Evolutionary conservation across 225 moss, liverwort and hornwort genomes (phyloP).

Genomic region (Physcomitrium patens): DNA sequence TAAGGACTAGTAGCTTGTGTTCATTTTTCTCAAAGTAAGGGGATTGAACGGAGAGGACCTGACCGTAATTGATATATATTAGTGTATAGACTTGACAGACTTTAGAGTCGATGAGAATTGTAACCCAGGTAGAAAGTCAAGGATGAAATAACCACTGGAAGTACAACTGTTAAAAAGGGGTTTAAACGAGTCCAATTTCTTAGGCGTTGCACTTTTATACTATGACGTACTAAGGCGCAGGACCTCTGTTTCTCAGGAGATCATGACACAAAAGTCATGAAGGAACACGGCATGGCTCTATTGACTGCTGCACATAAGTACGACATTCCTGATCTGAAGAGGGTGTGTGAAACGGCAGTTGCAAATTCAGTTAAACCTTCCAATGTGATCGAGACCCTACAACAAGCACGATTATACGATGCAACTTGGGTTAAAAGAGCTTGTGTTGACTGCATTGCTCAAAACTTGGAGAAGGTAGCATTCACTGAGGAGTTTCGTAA

Average conservation of each 20-base stretch:
- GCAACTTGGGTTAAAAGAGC: conserved; percentile 67
- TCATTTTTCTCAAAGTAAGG: neutral
- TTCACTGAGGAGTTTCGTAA: conserved; percentile 69
- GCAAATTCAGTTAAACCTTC: conserved; percentile 63
- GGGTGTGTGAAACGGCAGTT: conserved; percentile 65
- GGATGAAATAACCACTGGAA: neutral
- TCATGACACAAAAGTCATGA: conserved; percentile 67
- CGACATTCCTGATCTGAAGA: conserved; percentile 73
- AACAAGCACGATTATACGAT: conserved; percentile 74
- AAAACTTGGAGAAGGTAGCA: conserved; percentile 67
- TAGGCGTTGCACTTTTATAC: too few relatives aligned
- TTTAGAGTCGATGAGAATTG: conserved; percentile 3
- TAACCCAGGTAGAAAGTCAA: conserved; percentile 1
- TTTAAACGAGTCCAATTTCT: neutral
- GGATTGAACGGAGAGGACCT: neutral
- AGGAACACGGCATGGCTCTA: conserved; percentile 76
- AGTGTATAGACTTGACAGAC: too few relatives aligned
- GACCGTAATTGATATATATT: neutral
- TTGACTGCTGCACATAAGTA: conserved; percentile 77
- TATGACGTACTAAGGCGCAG: neutral
- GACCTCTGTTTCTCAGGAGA: conserved; percentile 48
- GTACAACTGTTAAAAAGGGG: neutral
- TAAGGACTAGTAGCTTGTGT: conserved; percentile 25
- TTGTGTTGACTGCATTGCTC: conserved; percentile 68
- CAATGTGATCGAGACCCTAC: conserved; percentile 71